Evolutionary conservation across 2,329 filamentous ascomycete genomes (phyloP), one percentile per base, ranked within the genome.

Genomic region (Fusarium nisikadoi): DNA sequence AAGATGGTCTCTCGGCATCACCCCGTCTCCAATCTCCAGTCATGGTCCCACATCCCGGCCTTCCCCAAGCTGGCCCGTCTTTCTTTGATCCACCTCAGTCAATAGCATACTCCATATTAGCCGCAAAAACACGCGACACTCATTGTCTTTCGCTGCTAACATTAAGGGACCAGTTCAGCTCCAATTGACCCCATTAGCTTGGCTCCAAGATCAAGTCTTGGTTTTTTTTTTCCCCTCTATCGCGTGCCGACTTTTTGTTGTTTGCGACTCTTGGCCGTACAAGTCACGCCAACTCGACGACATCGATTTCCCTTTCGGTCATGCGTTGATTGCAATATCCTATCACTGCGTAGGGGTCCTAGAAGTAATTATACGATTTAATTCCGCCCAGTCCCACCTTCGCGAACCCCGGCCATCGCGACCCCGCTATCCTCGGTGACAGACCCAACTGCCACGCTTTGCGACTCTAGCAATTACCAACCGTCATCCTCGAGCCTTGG

Each of bases 51-150:
- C 75, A 76, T 70, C 72, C 75, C 72, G 68, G 71, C 46, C 66
- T 62, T 67, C 70, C 71, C 75, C 72, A 75, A 77, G 53, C 57
- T 64, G 68, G 72, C 75, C 72, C 67, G 65, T 71, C 62, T 57
- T 72, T 62, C 56, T 60, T 70, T 62, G 75, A 68, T 77, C 75
- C 75, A 77, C 75, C 45, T 69, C 49, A 53, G 43, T 69, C 49
- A 53, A 54, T 62, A 38, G 53, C 66, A 53, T 53, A 25, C 49
- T 67, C 53, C 64, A 68, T 76, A 76, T 76, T 76, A 70, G 65
- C 75, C 73, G 75, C 75, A 76, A 75, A 76, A 77, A 77, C 73
- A 77, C 64, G 75, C 75, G 75, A 77, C 73, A 67, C 65, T 71
- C 56, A 49, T 62, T 62, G 35, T 70, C 63, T 61, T 72, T 71